These are phyloP conservation scores for Trichoderma polysporum DNA, from an alignment of 2,329 filamentous ascomycete genomes.

Conservation along the genomic window DNA sequence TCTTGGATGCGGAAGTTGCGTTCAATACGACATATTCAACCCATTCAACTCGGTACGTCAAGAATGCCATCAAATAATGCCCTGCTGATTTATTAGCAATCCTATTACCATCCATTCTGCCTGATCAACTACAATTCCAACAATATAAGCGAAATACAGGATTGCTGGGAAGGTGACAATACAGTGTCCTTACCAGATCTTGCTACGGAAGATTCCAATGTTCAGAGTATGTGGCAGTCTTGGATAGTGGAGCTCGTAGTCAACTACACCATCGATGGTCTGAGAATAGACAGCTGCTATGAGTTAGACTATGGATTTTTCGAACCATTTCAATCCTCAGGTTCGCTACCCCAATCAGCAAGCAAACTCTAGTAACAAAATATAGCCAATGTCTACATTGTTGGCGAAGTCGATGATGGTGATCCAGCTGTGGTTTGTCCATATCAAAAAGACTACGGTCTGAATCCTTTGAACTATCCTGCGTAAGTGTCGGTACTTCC, in stretches of 20 bases:
- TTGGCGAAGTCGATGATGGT: constrained; percentile 61
- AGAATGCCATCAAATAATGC: not conserved
- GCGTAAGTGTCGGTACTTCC: not conserved
- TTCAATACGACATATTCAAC: constrained; percentile 48
- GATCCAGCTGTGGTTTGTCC: constrained; percentile 50
- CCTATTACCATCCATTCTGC: not conserved
- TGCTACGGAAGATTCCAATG: constrained; percentile 50
- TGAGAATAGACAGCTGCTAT: not conserved
- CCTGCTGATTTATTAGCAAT: not conserved
- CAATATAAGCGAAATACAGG: constrained; percentile 49
- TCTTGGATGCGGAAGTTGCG: constrained; percentile 29
- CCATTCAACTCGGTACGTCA: constrained; percentile 56
- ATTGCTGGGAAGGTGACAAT: constrained; percentile 40
- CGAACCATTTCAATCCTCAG: not conserved
- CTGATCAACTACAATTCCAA: constrained; percentile 52
- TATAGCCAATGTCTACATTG: constrained; percentile 58
- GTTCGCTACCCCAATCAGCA: not conserved
- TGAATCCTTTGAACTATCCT: constrained; percentile 31
- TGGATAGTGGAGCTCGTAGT: not conserved
- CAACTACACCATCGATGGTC: not conserved
- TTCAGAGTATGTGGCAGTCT: constrained; percentile 36
- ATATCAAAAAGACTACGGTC: constrained; percentile 46
- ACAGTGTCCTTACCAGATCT: constrained; percentile 55
- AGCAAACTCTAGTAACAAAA: constrained; percentile 55
- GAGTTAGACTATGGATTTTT: not conserved